phyloP scores from a whole-genome alignment of 495 filamentous ascomycete genomes.

The Penicillium odoratum region DNA sequence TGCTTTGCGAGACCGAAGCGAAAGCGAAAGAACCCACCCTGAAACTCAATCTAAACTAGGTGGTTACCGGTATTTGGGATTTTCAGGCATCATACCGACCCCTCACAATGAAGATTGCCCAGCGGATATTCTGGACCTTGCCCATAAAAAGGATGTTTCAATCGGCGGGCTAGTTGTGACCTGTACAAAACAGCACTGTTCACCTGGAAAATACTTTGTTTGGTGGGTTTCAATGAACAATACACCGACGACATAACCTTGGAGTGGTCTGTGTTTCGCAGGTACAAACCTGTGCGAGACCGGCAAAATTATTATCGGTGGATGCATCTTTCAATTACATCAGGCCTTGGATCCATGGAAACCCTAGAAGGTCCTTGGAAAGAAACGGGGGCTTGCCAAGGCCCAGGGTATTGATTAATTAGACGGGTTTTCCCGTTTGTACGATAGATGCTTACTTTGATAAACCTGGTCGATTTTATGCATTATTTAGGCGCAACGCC shows the following conservation, averaged over 20 bases:
- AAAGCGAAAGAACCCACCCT: not conserved
- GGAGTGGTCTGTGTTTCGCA: not conserved
- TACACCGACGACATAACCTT: not conserved
- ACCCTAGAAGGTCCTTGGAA: slow-evolving; percentile 13
- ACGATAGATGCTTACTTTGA: not conserved
- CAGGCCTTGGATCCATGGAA: slow-evolving; percentile 14
- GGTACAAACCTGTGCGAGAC: not conserved
- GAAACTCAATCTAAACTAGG: slow-evolving; percentile 26
- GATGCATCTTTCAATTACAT: slow-evolving; percentile 2
- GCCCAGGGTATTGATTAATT: not conserved
- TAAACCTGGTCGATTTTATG: not conserved
- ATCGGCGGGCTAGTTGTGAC: slow-evolving; percentile 14
- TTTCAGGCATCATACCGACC: slow-evolving; percentile 10
- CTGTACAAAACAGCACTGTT: slow-evolving; percentile 1
- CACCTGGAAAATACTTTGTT: not conserved
- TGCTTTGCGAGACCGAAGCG: no score
- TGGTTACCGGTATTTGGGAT: slow-evolving; percentile 23
- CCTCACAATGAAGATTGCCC: slow-evolving; percentile 16
- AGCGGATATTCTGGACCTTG: slow-evolving; percentile 20
- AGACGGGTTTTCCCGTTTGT: not conserved
- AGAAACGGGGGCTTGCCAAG: slow-evolving; percentile 14
- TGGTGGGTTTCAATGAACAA: not conserved
- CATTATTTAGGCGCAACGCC: not conserved
- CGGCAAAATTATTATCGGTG: slow-evolving; percentile 6
- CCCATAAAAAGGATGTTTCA: slow-evolving; percentile 6